These are phyloP conservation scores for Fulvia fulva DNA, from an alignment of 2,329 filamentous ascomycete genomes.

Conservation along the genomic window DNA sequence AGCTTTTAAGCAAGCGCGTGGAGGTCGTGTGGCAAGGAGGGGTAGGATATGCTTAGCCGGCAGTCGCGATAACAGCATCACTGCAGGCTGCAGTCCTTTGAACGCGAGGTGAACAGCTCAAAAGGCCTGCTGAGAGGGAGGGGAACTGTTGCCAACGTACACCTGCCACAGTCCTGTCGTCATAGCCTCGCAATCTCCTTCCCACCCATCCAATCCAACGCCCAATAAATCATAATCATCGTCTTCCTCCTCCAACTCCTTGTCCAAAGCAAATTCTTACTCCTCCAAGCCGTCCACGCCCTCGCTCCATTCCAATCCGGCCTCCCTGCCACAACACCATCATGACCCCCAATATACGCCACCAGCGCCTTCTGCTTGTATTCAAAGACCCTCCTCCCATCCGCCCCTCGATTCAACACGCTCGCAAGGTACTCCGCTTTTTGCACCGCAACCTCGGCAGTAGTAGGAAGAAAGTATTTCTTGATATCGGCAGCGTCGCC, in stretches of 20 bases:
- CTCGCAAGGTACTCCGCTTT: constrained; percentile 36
- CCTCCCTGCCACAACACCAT: constrained; percentile 40
- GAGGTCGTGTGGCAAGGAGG: no score
- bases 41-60: no score
- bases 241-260: constrained; percentile 29
- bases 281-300: constrained; percentile 45
- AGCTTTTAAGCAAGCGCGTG: no score
- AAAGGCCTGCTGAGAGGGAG: no score
- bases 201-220: constrained; percentile 22
- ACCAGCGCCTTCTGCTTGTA: constrained; percentile 39
- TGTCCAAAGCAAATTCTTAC: constrained; percentile 34
- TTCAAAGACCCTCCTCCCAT: constrained; percentile 30
- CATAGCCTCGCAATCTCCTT: constrained; percentile 30
- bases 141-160: no score
- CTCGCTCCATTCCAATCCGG: constrained; percentile 39
- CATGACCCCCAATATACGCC: constrained; percentile 41
- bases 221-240: constrained; percentile 31
- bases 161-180: no score
- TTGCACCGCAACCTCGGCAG: constrained; percentile 38
- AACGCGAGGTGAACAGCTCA: no score
- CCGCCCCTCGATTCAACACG: constrained; percentile 24
- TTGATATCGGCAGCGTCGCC: constrained; percentile 39
- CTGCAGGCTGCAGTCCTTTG: no score
- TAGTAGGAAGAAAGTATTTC: constrained; percentile 34
- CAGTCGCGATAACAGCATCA: no score